Percentiles rank a stretch among this genome's conserved stretches.
These are phyloP conservation scores for Creolimax fragrantissima DNA, from an alignment of 78 protist species.

Conservation along the genomic window DNA sequence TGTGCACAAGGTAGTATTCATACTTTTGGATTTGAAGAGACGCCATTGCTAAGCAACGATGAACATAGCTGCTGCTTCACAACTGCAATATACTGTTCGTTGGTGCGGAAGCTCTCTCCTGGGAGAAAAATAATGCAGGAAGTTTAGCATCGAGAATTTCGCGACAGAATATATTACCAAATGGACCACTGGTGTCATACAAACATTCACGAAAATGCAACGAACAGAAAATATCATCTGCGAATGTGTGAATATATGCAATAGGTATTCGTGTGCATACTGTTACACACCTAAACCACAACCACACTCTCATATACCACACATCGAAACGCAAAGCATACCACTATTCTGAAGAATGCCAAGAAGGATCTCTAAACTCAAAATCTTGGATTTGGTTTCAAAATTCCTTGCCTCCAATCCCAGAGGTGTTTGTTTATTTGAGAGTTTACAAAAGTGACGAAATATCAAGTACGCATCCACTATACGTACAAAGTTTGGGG, in stretches of 20 bases:
- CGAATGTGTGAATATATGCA: no score
- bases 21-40: slow-evolving; percentile 17
- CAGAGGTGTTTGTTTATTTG: slow-evolving; percentile 24
- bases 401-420: neutral
- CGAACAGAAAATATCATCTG: no score
- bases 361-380: slow-evolving; percentile 49
- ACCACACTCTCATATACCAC: no score
- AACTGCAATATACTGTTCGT: slow-evolving; percentile 16
- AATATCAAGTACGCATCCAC: slow-evolving; percentile 54
- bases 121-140: no score
- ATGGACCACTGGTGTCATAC: no score
- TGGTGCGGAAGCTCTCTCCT: neutral
- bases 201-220: no score
- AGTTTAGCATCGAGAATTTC: no score
- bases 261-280: neutral
- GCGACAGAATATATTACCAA: no score
- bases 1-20: no score
- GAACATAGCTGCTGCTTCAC: slow-evolving; percentile 41
- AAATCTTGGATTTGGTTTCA: slow-evolving; percentile 29
- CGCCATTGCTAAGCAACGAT: slow-evolving; percentile 53
- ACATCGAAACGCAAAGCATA: no score
- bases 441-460: slow-evolving; percentile 53
- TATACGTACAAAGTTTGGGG: no score
- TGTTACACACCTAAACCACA: neutral
- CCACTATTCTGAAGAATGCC: slow-evolving; percentile 37